Evolutionary conservation across 202 grass and related monocot species (phyloP).

Genomic region (Setaria italica): DNA sequence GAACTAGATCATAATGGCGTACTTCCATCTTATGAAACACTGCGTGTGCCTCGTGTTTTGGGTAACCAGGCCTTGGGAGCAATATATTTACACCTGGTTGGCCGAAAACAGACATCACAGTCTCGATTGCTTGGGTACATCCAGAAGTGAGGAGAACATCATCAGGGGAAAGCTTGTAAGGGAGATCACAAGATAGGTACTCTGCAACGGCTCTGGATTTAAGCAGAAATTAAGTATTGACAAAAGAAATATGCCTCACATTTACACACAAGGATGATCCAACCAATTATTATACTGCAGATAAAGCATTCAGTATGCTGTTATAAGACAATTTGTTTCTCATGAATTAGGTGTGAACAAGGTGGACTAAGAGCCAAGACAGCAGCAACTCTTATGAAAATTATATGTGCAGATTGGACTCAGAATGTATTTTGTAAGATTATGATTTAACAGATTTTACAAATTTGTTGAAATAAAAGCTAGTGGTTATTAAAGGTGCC

Average conservation of each 20-base stretch:
- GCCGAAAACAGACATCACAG: constrained; percentile 52
- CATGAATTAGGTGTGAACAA: background rate
- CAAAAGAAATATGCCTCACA: background rate
- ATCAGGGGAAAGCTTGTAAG: constrained; percentile 43
- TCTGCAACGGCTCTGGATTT: constrained; percentile 59
- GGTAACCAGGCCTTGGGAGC: constrained; percentile 59
- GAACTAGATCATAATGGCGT: constrained; percentile 52
- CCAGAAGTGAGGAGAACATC: no score
- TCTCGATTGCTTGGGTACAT: constrained; percentile 61
- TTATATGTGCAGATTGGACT: background rate
- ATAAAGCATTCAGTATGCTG: background rate
- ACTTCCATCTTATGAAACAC: constrained; percentile 51
- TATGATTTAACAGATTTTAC: no score
- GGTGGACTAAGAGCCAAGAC: background rate
- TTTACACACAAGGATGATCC: background rate
- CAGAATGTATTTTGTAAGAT: no score
- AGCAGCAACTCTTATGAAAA: background rate
- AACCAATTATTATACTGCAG: no score
- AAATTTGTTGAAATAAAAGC: no score
- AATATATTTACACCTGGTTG: constrained; percentile 57
- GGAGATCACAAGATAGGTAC: constrained; percentile 55
- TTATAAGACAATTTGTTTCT: background rate
- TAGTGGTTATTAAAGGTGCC: no score
- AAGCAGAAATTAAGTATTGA: constrained; percentile 4
- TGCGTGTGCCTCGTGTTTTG: constrained; percentile 50